Base-by-base conservation (phyloP, 106 monocot genomes). In the Dendrobium nobile region DNA sequence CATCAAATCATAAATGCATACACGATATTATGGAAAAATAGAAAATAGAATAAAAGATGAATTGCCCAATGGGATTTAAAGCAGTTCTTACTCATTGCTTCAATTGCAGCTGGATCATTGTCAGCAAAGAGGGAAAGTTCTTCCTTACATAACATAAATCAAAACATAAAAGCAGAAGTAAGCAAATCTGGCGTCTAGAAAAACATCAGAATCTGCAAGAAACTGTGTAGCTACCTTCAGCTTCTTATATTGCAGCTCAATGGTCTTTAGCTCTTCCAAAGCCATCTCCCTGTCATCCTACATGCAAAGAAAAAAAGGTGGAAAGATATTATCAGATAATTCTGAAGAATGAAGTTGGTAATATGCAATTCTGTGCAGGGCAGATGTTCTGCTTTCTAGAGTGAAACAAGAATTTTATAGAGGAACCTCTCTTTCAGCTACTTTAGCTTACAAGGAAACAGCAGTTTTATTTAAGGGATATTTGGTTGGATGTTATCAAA, bases 61-160 rank as follows among this genome's bases (percentile, higher is more conserved):
- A 24, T 4, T 65, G 26, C 26, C 7, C 7, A 65, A 65, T 65
- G 64, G 24, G 64, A n/a, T 65, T 24, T 65, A 26, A 65, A 65
- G 64, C 64, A 65, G 47, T 79, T 86, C 87, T 85, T 91, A 97
- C 97, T 87, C 91, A 92, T 88, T 80, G 87, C 78, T 79, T 97
- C 94, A 54, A 97, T 44, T 72, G 91, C 86, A 70, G 97, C 97
- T 75, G 97, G 97, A 85, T 97, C 97, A 86, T 92, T 97, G 78
- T 97, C 92, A 77, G 91, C 94, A 88, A 89, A 97, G 47, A 80
- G 83, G 42, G 77, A 79, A 80, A 97, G 20, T 84, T 97, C 91
- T 78, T 97, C 94, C 94, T 97, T 15, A 81, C 28, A 84, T 79
- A 19, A 91, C 47, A 79, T 41, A 78, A 78, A 2, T 1, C 18